Evolutionary conservation across 345 rosid genomes (phyloP).

Genomic region (Punica granatum): DNA sequence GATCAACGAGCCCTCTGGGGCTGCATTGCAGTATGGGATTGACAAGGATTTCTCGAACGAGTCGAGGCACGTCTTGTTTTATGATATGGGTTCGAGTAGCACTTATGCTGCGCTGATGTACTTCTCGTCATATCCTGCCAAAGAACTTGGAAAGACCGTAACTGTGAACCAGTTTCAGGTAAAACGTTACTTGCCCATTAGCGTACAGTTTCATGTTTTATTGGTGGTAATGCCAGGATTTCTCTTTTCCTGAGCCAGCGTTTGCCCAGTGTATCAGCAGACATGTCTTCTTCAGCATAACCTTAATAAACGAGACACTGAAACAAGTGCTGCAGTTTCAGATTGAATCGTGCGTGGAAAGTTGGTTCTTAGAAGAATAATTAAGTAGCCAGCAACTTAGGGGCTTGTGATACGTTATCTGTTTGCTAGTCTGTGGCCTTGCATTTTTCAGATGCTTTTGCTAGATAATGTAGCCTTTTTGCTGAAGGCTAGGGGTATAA

Average conservation of each 20-base stretch:
- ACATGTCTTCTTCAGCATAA: background rate
- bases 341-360: background rate
- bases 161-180: slow-evolving; percentile 96
- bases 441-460: background rate
- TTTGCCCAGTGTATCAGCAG: background rate
- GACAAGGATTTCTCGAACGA: slow-evolving; percentile 88
- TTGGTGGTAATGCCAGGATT: background rate
- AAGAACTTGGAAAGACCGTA: slow-evolving; percentile 85
- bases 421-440: too few relatives aligned
- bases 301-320: too few relatives aligned
- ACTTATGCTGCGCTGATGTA: slow-evolving; percentile 85
- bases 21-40: slow-evolving; percentile 97
- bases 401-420: too few relatives aligned
- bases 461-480: too few relatives aligned
- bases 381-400: background rate
- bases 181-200: background rate
- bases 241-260: background rate
- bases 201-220: background rate
- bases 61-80: slow-evolving; percentile 82
- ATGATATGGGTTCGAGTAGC: slow-evolving; percentile 93
- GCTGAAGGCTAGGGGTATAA: too few relatives aligned
- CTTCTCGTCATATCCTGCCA: slow-evolving; percentile 77
- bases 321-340: too few relatives aligned
- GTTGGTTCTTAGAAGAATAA: background rate
- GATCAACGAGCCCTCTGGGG: slow-evolving; percentile 86